phyloP scores from a whole-genome alignment of 2,329 filamentous ascomycete species.

The Pleomassaria siparia region DNA sequence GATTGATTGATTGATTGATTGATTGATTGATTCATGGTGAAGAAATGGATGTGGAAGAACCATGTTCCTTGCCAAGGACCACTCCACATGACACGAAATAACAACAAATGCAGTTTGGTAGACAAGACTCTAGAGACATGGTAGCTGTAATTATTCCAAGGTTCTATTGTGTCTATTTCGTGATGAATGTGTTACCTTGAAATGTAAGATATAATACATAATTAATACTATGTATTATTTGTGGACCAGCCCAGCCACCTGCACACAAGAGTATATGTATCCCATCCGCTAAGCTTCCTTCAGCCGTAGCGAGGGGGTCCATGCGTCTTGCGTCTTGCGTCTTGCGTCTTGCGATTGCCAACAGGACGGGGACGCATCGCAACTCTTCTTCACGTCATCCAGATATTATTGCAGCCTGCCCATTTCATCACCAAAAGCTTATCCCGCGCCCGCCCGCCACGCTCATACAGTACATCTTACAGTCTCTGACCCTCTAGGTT shows the following conservation, averaged over 20 bases:
- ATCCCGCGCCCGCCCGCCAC: background rate
- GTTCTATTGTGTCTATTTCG: too few relatives aligned
- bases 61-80: slow-evolving; percentile 8
- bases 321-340: too few relatives aligned
- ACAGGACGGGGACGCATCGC: slow-evolving; percentile 21
- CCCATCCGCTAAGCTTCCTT: slow-evolving; percentile 2
- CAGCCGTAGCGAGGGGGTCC: slow-evolving; percentile 15
- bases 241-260: too few relatives aligned
- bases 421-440: slow-evolving; percentile 9
- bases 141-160: too few relatives aligned
- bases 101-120: too few relatives aligned
- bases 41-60: slow-evolving; percentile 10
- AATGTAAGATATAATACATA: too few relatives aligned
- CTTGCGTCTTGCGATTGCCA: slow-evolving; percentile 5
- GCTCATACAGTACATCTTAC: background rate
- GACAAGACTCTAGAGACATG: too few relatives aligned
- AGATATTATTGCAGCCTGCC: slow-evolving; percentile 30
- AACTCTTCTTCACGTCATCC: slow-evolving; percentile 34
- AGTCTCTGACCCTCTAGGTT: slow-evolving; percentile 1
- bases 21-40: background rate
- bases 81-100: too few relatives aligned
- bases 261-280: too few relatives aligned
- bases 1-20: background rate
- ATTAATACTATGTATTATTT: too few relatives aligned
- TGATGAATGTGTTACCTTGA: too few relatives aligned